Evolutionary conservation across 805 yeast genomes (phyloP).

Genomic region (Candida andamanensis): DNA sequence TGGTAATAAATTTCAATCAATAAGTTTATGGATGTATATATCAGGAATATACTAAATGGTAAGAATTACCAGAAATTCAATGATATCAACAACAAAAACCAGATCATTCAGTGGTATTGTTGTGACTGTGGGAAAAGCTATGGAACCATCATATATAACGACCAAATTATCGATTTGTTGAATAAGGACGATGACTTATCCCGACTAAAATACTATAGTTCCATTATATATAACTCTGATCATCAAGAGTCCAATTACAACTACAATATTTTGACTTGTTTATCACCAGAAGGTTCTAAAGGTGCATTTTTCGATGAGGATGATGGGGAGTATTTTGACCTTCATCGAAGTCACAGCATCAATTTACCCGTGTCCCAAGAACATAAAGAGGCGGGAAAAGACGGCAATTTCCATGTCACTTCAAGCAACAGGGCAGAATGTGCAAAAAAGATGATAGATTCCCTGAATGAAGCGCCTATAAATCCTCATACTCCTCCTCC

Average conservation of each 20-base stretch:
- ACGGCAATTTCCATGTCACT: background rate
- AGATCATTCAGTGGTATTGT: conserved; percentile 40
- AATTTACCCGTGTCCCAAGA: too few species aligned
- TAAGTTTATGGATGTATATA: conserved; percentile 4
- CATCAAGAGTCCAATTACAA: conserved; percentile 2
- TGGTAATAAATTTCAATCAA: too few species aligned
- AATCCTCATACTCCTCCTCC: too few species aligned
- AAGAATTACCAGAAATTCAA: conserved; percentile 4
- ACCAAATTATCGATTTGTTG: conserved; percentile 6
- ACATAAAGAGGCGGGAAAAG: too few species aligned
- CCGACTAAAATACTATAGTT: conserved; percentile 22
- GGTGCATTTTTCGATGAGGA: too few species aligned
- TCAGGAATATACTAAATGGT: conserved; percentile 1
- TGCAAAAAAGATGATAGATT: too few species aligned
- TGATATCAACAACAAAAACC: conserved; percentile 5
- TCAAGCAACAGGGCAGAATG: too few species aligned
- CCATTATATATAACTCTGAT: conserved; percentile 14
- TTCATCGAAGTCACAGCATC: too few species aligned
- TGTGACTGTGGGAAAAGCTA: conserved; percentile 37
- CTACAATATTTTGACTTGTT: too few species aligned
- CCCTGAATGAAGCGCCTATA: too few species aligned
- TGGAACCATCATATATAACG: conserved; percentile 26
- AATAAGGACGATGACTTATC: conserved; percentile 7
- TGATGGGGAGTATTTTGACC: too few species aligned
- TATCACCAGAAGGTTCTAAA: too few species aligned